Percentiles rank a stretch among this genome's conserved stretches.
These are phyloP conservation scores for Cyberlindnera amylophila DNA, from an alignment of 805 yeast species.

Conservation along the genomic window DNA sequence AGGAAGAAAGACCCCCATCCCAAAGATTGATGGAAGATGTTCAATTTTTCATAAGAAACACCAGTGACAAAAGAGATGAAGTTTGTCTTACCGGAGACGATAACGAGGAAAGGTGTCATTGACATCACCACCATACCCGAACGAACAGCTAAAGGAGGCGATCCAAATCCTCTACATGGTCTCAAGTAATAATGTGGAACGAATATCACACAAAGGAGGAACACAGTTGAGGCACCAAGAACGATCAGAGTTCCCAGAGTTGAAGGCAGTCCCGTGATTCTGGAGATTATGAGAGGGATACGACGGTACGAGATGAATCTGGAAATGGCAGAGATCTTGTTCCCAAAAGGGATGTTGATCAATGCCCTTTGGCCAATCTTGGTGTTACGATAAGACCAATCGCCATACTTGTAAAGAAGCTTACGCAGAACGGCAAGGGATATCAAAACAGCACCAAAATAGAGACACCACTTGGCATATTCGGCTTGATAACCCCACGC, in stretches of 20 bases:
- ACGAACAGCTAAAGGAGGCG: constrained; percentile 55
- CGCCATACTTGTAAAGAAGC: constrained; percentile 11
- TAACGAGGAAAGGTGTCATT: constrained; percentile 45
- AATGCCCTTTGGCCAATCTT: constrained; percentile 4
- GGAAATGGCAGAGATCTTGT: constrained; percentile 28
- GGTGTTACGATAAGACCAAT: constrained; percentile 20
- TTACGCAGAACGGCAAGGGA: constrained; percentile 9
- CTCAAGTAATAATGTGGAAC: constrained; percentile 50
- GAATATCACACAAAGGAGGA: constrained; percentile 31
- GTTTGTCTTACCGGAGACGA: constrained; percentile 51
- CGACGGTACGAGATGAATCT: constrained; percentile 33
- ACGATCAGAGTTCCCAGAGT: constrained; percentile 34
- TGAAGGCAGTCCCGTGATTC: constrained; percentile 35
- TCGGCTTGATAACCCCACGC: constrained; percentile 18
- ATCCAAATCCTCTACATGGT: constrained; percentile 50
- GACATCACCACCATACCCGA: constrained; percentile 50
- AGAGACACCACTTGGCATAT: constrained; percentile 17
- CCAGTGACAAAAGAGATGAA: constrained; percentile 47
- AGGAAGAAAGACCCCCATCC: constrained; percentile 42
- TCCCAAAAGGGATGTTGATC: background rate
- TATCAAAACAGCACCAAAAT: constrained; percentile 17
- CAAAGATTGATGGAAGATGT: constrained; percentile 41
- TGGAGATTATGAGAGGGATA: constrained; percentile 30
- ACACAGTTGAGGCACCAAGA: constrained; percentile 33
- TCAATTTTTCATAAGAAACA: constrained; percentile 51